Conservation (phyloP, 805 yeast species). For the Ogataea polymorpha region DNA sequence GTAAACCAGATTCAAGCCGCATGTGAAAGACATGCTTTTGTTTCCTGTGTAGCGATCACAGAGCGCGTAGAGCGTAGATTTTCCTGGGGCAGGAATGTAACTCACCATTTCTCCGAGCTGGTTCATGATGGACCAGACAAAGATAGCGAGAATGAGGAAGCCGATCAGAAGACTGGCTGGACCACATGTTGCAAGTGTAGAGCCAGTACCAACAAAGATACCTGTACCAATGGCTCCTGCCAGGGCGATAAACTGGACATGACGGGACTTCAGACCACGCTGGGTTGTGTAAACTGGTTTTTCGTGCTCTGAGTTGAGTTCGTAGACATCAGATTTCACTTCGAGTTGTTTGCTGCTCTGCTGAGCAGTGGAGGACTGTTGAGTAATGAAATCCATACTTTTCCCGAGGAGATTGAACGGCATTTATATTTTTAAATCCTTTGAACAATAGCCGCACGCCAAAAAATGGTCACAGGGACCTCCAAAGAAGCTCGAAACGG, state of each 20-base stretch:
- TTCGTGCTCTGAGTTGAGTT: slow-evolving; percentile 4
- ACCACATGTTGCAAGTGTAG: slow-evolving; percentile 30
- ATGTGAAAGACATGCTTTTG: slow-evolving; percentile 29
- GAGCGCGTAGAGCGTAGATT: slow-evolving; percentile 29
- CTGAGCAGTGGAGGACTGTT: neutral
- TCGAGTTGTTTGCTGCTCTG: slow-evolving; percentile 1
- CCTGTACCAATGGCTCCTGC: slow-evolving; percentile 75
- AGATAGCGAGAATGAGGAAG: slow-evolving; percentile 58
- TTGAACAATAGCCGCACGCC: slow-evolving; percentile 5
- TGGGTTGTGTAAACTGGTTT: slow-evolving; percentile 25
- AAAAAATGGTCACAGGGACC: neutral
- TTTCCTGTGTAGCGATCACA: slow-evolving; percentile 31
- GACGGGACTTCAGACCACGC: slow-evolving; percentile 45
- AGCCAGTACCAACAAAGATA: slow-evolving; percentile 50
- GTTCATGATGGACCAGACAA: slow-evolving; percentile 64
- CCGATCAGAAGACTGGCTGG: slow-evolving; percentile 47
- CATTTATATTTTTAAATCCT: neutral
- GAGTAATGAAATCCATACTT: neutral
- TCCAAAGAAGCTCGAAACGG: neutral
- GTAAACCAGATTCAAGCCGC: slow-evolving; percentile 37
- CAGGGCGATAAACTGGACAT: slow-evolving; percentile 62
- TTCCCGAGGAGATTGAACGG: neutral
- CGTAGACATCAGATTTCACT: slow-evolving; percentile 5
- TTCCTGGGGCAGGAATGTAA: slow-evolving; percentile 57
- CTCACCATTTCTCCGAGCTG: slow-evolving; percentile 66